Evolutionary conservation across 1,284 basidiomycete genomes (phyloP).

Genomic region (Psilocybe mexicana): DNA sequence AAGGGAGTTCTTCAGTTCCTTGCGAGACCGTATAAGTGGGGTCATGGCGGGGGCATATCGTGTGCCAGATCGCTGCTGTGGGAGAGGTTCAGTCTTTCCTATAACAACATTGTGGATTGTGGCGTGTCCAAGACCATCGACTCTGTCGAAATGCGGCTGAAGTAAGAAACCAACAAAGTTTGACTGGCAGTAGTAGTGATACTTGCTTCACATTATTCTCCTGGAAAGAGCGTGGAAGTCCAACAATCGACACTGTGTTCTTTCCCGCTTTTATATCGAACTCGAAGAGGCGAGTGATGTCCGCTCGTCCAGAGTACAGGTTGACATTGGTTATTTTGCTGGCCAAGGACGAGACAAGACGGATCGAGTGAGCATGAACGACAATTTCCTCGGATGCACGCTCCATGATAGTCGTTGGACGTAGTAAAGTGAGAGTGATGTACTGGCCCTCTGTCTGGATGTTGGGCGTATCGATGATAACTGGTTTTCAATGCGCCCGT

Average conservation of each 20-base stretch:
- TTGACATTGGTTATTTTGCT: slow-evolving; percentile 18
- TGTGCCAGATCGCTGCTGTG: slow-evolving; percentile 4
- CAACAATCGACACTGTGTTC: slow-evolving; percentile 22
- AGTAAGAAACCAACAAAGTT: not conserved
- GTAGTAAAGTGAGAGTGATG: too few species aligned
- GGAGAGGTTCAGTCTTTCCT: slow-evolving; percentile 2
- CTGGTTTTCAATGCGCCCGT: too few species aligned
- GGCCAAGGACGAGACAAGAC: not conserved
- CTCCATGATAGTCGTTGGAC: too few species aligned
- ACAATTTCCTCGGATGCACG: too few species aligned
- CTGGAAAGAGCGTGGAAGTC: slow-evolving; percentile 18
- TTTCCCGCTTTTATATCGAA: slow-evolving; percentile 20
- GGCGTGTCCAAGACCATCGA: slow-evolving; percentile 33
- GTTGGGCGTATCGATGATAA: too few species aligned
- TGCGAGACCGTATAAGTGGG: slow-evolving; percentile 3
- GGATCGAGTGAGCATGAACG: too few species aligned
- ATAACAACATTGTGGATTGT: slow-evolving; percentile 33
- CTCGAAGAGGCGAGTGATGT: slow-evolving; percentile 23
- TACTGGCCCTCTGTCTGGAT: too few species aligned
- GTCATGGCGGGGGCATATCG: not conserved
- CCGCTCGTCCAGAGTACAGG: slow-evolving; percentile 25
- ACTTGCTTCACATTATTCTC: slow-evolving; percentile 21
- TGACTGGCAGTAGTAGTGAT: too few species aligned
- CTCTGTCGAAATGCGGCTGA: slow-evolving; percentile 15
- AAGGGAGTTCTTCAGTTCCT: slow-evolving; percentile 17